These are phyloP conservation scores for Rhizopogon sp. DNA, from an alignment of 768 basidiomycete genomes.

Conservation along the genomic window DNA sequence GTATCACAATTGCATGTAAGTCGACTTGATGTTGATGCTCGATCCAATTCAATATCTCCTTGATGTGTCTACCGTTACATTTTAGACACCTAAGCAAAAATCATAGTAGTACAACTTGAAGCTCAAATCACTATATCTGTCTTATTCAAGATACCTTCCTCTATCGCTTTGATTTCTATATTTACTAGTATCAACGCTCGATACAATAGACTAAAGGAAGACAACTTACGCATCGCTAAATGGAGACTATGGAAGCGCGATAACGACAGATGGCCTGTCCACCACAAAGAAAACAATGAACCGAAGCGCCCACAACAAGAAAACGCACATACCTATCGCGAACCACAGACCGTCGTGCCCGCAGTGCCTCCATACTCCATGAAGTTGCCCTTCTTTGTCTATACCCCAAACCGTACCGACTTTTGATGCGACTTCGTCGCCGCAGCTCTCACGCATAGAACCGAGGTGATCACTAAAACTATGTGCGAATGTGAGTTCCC, in stretches of 20 bases:
- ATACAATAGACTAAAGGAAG: not conserved
- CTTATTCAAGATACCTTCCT: conserved; percentile 16
- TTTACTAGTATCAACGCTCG: not conserved
- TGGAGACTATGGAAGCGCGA: conserved; percentile 27
- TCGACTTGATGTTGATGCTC: too few species aligned
- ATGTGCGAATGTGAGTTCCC: not conserved
- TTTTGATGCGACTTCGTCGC: conserved; percentile 37
- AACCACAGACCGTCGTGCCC: conserved; percentile 34
- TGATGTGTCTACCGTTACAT: too few species aligned
- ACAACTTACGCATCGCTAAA: conserved; percentile 24
- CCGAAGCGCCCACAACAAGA: not conserved
- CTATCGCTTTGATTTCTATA: conserved; percentile 26
- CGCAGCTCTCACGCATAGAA: conserved; percentile 39
- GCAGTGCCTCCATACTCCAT: conserved; percentile 30
- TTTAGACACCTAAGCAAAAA: too few species aligned
- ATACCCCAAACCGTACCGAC: conserved; percentile 57
- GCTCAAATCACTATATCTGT: not conserved
- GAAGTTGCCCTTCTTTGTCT: conserved; percentile 57
- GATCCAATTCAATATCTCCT: too few species aligned
- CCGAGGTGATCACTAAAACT: conserved; percentile 45
- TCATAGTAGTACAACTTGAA: too few species aligned
- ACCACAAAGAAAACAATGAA: not conserved
- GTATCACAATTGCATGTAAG: too few species aligned
- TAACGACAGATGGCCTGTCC: conserved; percentile 17
- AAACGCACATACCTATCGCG: conserved; percentile 11